Percentiles rank a stretch among this genome's conserved stretches.
Evolutionary conservation across 2,329 filamentous ascomycete species (phyloP).

Genomic region (Fusarium sp.): DNA sequence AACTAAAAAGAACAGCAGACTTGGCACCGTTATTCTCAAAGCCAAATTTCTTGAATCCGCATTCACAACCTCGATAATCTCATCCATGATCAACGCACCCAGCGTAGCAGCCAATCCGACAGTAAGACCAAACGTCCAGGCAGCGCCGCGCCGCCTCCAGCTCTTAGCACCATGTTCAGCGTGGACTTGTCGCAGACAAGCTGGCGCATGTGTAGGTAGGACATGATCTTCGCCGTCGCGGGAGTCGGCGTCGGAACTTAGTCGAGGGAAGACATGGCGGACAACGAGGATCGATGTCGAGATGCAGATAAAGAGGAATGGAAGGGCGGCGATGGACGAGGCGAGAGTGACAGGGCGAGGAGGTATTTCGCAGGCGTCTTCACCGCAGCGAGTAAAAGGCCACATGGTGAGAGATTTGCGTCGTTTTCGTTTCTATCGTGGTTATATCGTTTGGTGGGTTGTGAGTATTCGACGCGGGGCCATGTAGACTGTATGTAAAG

Average conservation of each 20-base stretch:
- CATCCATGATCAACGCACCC: slow-evolving; percentile 83
- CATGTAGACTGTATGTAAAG: not conserved
- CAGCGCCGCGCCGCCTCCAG: slow-evolving; percentile 63
- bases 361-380: slow-evolving; percentile 65
- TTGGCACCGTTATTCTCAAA: slow-evolving; percentile 75
- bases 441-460: slow-evolving; percentile 7
- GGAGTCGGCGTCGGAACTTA: slow-evolving; percentile 66
- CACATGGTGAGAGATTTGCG: slow-evolving; percentile 48
- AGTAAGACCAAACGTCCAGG: slow-evolving; percentile 78
- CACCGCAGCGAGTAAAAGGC: slow-evolving; percentile 61
- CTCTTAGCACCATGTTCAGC: slow-evolving; percentile 67
- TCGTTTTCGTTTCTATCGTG: not conserved
- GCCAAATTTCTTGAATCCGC: slow-evolving; percentile 74
- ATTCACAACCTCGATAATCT: slow-evolving; percentile 81
- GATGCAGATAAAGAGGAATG: slow-evolving; percentile 78
- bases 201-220: slow-evolving; percentile 71
- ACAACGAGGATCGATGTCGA: slow-evolving; percentile 71
- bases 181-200: slow-evolving; percentile 67
- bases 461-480: slow-evolving; percentile 15
- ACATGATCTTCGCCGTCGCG: slow-evolving; percentile 70
- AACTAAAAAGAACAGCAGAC: slow-evolving; percentile 77
- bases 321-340: slow-evolving; percentile 70
- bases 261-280: slow-evolving; percentile 76
- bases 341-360: slow-evolving; percentile 56
- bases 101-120: slow-evolving; percentile 81